phyloP scores from a whole-genome alignment of 371 early-diverging fungal species.

The Catenaria anguillulae region DNA sequence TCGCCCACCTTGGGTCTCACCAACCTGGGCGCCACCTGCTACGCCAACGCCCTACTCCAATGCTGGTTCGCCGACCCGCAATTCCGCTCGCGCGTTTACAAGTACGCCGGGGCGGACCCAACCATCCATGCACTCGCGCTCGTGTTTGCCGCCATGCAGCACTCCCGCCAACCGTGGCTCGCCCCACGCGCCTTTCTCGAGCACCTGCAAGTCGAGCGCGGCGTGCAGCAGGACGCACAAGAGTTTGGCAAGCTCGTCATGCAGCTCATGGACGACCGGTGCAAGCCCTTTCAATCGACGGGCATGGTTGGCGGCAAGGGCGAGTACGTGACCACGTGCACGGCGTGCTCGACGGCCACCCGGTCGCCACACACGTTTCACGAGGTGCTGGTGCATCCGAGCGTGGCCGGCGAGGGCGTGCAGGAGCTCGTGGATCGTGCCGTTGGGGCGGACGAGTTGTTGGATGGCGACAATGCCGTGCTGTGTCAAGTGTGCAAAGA shows the following conservation, averaged over 20 bases:
- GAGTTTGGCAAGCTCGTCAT: not conserved
- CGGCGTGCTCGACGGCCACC: not conserved
- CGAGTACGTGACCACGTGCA: not conserved
- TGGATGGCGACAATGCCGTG: not conserved
- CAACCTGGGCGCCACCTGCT: conserved; percentile 85
- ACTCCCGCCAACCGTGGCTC: not conserved
- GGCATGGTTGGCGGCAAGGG: not conserved
- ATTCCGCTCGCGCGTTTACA: not conserved
- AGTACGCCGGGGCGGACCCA: not conserved
- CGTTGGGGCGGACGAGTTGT: not conserved
- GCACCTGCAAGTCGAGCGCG: not conserved
- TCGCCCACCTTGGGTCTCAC: no score
- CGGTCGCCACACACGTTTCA: not conserved
- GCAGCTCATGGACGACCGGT: not conserved
- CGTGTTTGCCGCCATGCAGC: not conserved
- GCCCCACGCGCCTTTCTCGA: not conserved
- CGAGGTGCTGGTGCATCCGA: not conserved
- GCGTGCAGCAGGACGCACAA: not conserved
- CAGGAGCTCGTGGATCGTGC: not conserved
- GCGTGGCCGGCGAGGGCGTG: not conserved
- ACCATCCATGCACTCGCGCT: not conserved
- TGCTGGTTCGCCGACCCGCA: not conserved
- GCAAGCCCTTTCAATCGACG: not conserved
- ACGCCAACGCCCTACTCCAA: conserved; percentile 64
- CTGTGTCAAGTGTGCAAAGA: not conserved